Evolutionary conservation across 2,329 filamentous ascomycete species (phyloP).

Genomic region (Fusarium temperatum): DNA sequence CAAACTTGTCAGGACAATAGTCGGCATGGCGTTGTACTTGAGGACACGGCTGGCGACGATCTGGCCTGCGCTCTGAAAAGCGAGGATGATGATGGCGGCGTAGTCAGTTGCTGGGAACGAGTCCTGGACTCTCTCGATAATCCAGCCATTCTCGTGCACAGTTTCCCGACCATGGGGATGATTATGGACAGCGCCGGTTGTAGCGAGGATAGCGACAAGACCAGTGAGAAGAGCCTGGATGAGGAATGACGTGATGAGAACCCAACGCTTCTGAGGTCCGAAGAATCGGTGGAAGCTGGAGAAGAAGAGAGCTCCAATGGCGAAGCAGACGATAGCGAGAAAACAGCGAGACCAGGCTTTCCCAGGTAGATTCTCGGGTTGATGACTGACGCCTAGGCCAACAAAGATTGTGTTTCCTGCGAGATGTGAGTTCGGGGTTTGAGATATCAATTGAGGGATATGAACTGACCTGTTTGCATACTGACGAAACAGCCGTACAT

Average conservation of each 20-base stretch:
- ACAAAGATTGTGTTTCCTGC: constrained; percentile 43
- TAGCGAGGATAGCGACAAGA: constrained; percentile 39
- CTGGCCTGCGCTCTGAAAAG: constrained; percentile 41
- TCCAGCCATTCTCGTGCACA: constrained; percentile 27
- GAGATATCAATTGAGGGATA: neutral
- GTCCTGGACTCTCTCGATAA: constrained; percentile 35
- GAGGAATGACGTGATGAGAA: constrained; percentile 34
- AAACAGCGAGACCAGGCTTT: constrained; percentile 43
- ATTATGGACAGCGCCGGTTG: constrained; percentile 36
- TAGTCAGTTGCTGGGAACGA: constrained; percentile 37
- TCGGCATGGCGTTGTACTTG: constrained; percentile 42
- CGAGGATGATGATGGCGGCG: constrained; percentile 38
- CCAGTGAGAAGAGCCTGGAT: constrained; percentile 37
- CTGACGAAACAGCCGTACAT: constrained; percentile 44
- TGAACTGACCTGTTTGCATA: constrained; percentile 41
- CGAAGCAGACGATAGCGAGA: constrained; percentile 40
- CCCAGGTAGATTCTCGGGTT: constrained; percentile 38
- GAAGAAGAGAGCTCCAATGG: constrained; percentile 39
- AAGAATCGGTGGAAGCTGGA: constrained; percentile 41
- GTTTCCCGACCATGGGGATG: constrained; percentile 26
- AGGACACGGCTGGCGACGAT: constrained; percentile 40
- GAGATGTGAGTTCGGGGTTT: neutral
- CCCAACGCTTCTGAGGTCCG: constrained; percentile 42
- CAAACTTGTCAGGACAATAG: constrained; percentile 39
- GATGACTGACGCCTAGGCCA: constrained; percentile 39